Evolutionary conservation across 306 rosid species (phyloP).

Genomic region (Benincasa hispida): DNA sequence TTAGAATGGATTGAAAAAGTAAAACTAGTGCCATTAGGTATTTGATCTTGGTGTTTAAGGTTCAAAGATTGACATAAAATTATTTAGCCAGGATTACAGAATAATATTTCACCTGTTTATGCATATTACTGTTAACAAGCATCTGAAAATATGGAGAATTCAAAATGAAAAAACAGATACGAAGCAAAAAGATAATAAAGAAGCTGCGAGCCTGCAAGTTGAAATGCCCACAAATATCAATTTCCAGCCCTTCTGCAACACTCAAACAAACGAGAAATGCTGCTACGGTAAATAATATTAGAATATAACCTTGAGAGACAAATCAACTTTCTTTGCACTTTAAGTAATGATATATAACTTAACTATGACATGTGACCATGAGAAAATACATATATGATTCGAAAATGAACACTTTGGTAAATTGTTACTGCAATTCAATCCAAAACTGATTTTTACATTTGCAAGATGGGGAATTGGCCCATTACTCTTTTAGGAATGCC

Average conservation of each 20-base stretch:
- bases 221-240: background rate
- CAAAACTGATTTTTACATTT: background rate
- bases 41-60: background rate
- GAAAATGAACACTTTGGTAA: background rate
- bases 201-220: background rate
- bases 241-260: background rate
- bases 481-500: background rate
- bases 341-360: background rate
- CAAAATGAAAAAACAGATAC: background rate
- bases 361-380: background rate
- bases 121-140: background rate
- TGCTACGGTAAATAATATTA: background rate
- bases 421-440: background rate
- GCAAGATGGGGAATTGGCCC: background rate
- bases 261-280: background rate
- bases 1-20: background rate
- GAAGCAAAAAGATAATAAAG: background rate
- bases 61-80: background rate
- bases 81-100: background rate
- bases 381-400: background rate
- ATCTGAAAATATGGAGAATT: background rate
- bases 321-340: background rate
- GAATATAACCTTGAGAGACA: background rate
- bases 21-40: background rate
- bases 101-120: background rate